These are phyloP conservation scores for Coemansia sp. DNA, from an alignment of 192 early-diverging fungal species.

Conservation along the genomic window DNA sequence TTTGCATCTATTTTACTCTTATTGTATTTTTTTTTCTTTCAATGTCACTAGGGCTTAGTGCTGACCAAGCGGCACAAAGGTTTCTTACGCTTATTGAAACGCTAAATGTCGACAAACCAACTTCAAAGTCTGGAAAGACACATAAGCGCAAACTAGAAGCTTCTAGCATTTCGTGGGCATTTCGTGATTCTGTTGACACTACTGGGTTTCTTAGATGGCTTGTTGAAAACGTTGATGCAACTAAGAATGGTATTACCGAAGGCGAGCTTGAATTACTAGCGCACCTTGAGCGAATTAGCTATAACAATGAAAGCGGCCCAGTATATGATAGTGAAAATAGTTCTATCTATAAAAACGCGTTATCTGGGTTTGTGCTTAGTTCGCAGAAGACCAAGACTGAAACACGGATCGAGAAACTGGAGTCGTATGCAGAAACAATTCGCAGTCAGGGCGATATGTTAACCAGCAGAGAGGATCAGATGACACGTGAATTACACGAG, in stretches of 20 bases:
- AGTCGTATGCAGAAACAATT: conserved; percentile 13
- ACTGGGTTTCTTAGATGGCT: conserved; percentile 41
- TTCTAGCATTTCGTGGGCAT: conserved; percentile 50
- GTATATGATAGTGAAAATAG: background rate
- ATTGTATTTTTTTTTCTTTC: conserved; percentile 4
- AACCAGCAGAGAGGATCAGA: conserved; percentile 19
- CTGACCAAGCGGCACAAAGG: conserved; percentile 35
- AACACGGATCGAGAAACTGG: conserved; percentile 10
- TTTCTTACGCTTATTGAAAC: conserved; percentile 26
- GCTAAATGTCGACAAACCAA: conserved; percentile 2
- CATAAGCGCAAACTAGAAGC: conserved; percentile 12
- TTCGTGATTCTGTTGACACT: conserved; percentile 41
- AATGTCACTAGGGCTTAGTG: conserved; percentile 19
- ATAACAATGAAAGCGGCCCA: background rate
- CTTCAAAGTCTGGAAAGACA: background rate
- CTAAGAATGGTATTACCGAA: conserved; percentile 26
- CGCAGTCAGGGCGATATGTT: conserved; percentile 23
- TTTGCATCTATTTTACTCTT: conserved; percentile 1
- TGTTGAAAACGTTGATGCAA: conserved; percentile 26
- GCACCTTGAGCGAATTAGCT: conserved; percentile 34
- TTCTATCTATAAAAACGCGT: background rate
- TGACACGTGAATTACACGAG: conserved; percentile 28
- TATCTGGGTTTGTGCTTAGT: conserved; percentile 25
- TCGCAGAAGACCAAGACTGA: conserved; percentile 4
- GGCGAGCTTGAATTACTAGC: conserved; percentile 35